Evolutionary conservation across 2,329 filamentous ascomycete species (phyloP), one percentile per base, ranked within the genome.

Genomic region (Helotiales sp.): DNA sequence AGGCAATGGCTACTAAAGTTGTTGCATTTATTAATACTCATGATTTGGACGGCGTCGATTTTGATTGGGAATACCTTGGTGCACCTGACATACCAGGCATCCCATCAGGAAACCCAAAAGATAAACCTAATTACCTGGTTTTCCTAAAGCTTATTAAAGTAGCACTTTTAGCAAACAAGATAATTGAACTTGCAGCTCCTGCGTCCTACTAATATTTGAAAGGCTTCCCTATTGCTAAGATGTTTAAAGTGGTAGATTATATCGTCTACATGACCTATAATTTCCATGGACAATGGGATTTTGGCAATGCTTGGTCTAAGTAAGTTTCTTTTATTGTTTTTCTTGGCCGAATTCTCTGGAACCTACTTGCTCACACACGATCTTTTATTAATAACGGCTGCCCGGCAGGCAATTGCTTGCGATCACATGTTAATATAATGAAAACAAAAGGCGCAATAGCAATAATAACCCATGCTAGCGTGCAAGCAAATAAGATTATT

Each of bases 221-320:
- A 30, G 57, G 34, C 13, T 75, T 75, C 43, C 66, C 67, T 0
- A 70, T 75, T 3, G 57, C 54, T 6, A 40, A 64, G 1, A 74
- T 71, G 24, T 32, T 49, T 2, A 57, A 58, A 7, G 49, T 68
- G 7, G 28, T 74, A 6, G 70, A 75, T 32, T 74, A 75, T 52
- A 69, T 75, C 32, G 66, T 75, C n/a, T 74, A 61, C 15, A 72
- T 72, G 71, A 72, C 71, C 1, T 72, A 72, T 47, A 69, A 78
- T 73, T 32, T 82, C 52, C 78, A 82, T 64, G 80, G 80, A 2
- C 79, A 82, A 63, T 82, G 79, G 79, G 79, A 81, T 65, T 75
- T 73, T 28, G 65, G 63, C 5, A 82, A 80, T 65, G 57, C 69
- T 1, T 77, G 63, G n/a, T n/a, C n/a, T n/a, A n/a, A n/a, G n/a